Base-by-base conservation (phyloP, 306 rosid species). In the Vigna angularis region DNA sequence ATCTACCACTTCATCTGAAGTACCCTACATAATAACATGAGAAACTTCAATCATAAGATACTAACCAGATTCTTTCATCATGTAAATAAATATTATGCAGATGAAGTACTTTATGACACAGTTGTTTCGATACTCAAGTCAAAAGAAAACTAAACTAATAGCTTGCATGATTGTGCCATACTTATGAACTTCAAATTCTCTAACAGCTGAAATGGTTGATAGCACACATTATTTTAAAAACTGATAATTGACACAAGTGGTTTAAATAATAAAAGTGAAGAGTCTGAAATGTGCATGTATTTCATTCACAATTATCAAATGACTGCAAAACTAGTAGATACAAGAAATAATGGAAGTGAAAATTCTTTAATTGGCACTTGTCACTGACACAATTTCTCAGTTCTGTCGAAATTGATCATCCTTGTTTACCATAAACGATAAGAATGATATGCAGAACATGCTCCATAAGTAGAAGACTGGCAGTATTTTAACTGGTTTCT, bases 1-100 rank as follows among this genome's bases (percentile, higher is more conserved):
- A 85, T 91, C 94, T 66, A 91, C 97, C 72, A 91, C 97, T 76
- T 91, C 93, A 77, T 91, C 97, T 58, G 94, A 82, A 57, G 97
- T 91, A 3, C 97, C 97, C 97, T 91, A 76, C 78, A 82, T 24
- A 62, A 74, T 11, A 36, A 76, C 66, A 72, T 44, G 26, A 69
- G 55, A 38, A 30, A 72, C 45, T 68, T 64, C 55, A 49, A 40
- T 72, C 38, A 3, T 32, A 59, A 61, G 57, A 63, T 51, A 42
- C 26, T 52, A 2, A 51, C 67, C 24, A 18, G 34, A 72, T 64
- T 42, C 53, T 26, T 40, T 34, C 50, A 26, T 38, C 14, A 7
- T 53, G 42, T 63, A 51, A 53, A 65, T 13, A 55, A 42, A 42
- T 9, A 42, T 42, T 34, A 5, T 18, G 30, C 20, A 53, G 13